Base-by-base conservation (phyloP, 495 filamentous ascomycete species). In the Tuber microsphaerosporum region DNA sequence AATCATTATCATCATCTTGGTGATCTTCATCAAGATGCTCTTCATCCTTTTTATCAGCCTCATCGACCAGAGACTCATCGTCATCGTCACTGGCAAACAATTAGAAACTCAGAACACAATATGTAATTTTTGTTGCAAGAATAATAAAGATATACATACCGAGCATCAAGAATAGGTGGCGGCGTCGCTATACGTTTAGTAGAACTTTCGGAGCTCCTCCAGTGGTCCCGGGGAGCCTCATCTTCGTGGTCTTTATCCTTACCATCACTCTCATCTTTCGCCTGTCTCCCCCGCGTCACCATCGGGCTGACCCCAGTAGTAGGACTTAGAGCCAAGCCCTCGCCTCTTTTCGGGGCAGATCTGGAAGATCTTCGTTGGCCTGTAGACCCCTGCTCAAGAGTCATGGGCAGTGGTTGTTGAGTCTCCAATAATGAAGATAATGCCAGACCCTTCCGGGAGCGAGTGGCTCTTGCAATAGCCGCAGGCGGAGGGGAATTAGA, bases 241-340 rank as follows among this genome's bases (percentile, higher is more conserved):
- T 31, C 56, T 17, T 65, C 56, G 56, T 34, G 56, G 26, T 34
- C 56, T 34, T 65, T 65, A 65, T 31, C 56, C 19, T 34, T 65
- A 34, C 56, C 56, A 65, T 65, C 56, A 65, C 16, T 34, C 56
- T 65, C 56, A 34, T 34, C 56, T 34, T 65, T 65, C 56, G 56
- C 56, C 26, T 65, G 56, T 34, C 8, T 65, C 26, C 56, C 56
- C 56, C 56, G 56, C 56, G 56, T 65, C 26, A 65, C 56, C 56
- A 65, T 65, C 56, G 56, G 56, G 31, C 56, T 65, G 14, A 65
- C 26, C 26, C 26, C 26, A 65, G 56, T 7, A 9, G 56, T 65
- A 31, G 56, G 56, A 65, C 56, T 65, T 65, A 19, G 56, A 34
- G 56, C 56, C 56, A 65, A 65, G 56, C 56, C 56, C 56, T 65